These are phyloP conservation scores for Pseudoscleropodium purum DNA, from an alignment of 225 moss, liverwort and hornwort species.

Conservation along the genomic window DNA sequence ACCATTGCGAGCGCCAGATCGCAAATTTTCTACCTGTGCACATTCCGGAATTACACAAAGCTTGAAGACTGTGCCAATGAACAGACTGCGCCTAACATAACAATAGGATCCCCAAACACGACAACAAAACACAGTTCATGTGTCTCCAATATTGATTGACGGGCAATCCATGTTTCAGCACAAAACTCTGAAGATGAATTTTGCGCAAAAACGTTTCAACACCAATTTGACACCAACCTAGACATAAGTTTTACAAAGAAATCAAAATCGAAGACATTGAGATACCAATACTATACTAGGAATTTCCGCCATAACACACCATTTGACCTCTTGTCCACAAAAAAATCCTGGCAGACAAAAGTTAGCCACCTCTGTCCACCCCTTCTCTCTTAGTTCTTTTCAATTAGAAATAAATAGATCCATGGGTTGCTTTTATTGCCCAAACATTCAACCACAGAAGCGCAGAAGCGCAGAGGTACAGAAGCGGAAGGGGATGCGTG, in stretches of 20 bases:
- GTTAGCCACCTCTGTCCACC: background rate
- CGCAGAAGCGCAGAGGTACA: background rate
- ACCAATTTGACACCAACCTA: background rate
- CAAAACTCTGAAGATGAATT: background rate
- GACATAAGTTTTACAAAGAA: background rate
- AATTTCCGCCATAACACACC: background rate
- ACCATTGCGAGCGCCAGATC: constrained; percentile 56
- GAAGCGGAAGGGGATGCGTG: background rate
- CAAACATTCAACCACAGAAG: background rate
- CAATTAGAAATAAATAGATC: background rate
- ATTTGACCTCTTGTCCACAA: background rate
- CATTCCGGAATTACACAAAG: background rate
- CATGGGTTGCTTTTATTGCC: background rate
- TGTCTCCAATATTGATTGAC: background rate
- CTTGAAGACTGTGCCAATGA: background rate
- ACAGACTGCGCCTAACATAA: background rate
- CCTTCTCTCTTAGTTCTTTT: background rate
- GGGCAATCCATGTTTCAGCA: background rate
- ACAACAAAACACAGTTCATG: background rate
- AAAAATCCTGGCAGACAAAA: background rate
- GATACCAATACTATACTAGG: background rate
- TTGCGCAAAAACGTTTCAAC: background rate
- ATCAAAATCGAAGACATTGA: background rate
- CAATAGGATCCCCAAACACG: background rate
- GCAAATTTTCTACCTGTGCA: constrained; percentile 71